Conservation (phyloP, 2,329 filamentous ascomycete species). For the Akanthomyces uredinophilus region DNA sequence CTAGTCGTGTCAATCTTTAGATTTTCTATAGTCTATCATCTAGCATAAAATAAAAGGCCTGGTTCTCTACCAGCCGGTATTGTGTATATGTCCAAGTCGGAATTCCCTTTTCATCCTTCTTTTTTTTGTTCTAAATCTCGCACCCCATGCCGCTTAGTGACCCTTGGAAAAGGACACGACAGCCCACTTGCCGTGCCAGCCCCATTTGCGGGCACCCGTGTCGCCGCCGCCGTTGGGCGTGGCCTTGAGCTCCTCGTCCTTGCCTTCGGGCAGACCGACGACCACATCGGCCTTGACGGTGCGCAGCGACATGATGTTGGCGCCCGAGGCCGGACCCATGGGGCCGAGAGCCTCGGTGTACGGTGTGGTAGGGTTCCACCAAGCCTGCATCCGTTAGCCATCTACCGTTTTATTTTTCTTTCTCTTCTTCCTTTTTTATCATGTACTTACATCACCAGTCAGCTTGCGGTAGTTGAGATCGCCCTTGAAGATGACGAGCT, state of each 20-base stretch:
- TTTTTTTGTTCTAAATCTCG: background rate
- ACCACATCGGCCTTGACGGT: conserved; percentile 98
- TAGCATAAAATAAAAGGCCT: conserved; percentile 1
- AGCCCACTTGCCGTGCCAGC: conserved; percentile 94
- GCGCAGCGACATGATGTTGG: conserved; percentile 80
- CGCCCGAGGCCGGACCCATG: conserved; percentile 71
- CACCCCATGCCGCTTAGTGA: conserved; percentile 18
- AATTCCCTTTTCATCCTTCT: background rate
- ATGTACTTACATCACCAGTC: conserved; percentile 69
- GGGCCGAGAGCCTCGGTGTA: conserved; percentile 83
- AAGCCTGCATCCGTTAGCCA: conserved; percentile 23
- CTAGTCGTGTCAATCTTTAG: conserved; percentile 1
- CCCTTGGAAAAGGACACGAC: conserved; percentile 58
- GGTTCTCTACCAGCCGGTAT: background rate
- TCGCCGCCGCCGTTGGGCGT: conserved; percentile 67
- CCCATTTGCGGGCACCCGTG: conserved; percentile 73
- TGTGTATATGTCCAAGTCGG: background rate
- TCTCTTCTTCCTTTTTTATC: background rate
- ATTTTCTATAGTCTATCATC: conserved; percentile 17
- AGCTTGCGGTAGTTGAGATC: conserved; percentile 96
- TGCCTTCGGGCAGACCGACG: conserved; percentile 74
- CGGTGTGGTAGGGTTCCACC: conserved; percentile 81
- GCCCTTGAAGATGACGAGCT: conserved; percentile 94
- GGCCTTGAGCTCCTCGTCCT: conserved; percentile 73
- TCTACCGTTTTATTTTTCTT: too few relatives aligned